Evolutionary conservation across 768 basidiomycete species (phyloP).

Genomic region (Rhodotorula graminis): DNA sequence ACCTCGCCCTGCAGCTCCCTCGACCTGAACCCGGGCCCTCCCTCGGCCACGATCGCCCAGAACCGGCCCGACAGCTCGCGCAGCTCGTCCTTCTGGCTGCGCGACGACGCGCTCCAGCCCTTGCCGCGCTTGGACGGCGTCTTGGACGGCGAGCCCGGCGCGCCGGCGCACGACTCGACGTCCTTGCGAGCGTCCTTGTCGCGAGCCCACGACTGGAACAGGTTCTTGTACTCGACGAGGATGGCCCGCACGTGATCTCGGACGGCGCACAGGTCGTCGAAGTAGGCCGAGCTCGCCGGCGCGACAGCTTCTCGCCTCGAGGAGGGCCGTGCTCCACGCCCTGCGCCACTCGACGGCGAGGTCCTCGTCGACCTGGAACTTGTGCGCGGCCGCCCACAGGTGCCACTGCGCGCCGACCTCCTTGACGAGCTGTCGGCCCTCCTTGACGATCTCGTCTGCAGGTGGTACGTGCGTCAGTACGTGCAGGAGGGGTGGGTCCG

Average conservation of each 20-base stretch:
- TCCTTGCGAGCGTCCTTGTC: neutral
- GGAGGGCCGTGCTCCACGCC: neutral
- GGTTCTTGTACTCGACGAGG: constrained; percentile 3
- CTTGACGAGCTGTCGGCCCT: neutral
- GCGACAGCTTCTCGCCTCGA: neutral
- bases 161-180: neutral
- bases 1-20: constrained; percentile 1
- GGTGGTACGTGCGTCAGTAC: neutral
- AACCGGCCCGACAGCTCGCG: constrained; percentile 10
- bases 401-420: neutral
- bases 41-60: constrained; percentile 1
- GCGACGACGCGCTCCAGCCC: constrained; percentile 10
- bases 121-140: constrained; percentile 13
- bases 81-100: constrained; percentile 17
- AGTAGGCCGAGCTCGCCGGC: neutral
- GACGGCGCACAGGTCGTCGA: constrained; percentile 9
- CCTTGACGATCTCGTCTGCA: constrained; percentile 18
- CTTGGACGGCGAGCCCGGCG: constrained; percentile 27
- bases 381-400: neutral
- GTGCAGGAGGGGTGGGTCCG: too few species aligned
- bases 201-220: neutral
- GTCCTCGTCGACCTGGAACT: constrained; percentile 14
- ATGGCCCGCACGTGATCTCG: constrained; percentile 5
- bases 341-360: constrained; percentile 9
- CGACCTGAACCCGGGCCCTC: neutral